A percentile compares a stretch with the other conserved stretches of the same genome.
These are phyloP conservation scores for Debaryomyces nepalensis DNA, from an alignment of 1,139 yeast genomes.

Conservation along the genomic window DNA sequence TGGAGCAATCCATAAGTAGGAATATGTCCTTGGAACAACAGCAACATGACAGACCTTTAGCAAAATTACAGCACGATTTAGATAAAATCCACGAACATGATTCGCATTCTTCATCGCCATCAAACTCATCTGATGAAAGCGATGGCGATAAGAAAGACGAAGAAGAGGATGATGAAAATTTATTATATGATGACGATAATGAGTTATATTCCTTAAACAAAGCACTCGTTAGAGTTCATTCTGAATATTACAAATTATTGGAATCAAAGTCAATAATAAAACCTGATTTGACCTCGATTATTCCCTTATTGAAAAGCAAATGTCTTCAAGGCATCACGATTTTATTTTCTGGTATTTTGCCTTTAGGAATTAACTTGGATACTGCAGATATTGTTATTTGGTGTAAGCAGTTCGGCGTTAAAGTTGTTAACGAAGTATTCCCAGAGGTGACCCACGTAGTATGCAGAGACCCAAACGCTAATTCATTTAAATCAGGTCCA, in stretches of 20 bases:
- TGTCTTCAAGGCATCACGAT: constrained; percentile 74
- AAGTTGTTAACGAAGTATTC: constrained; percentile 72
- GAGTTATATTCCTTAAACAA: constrained; percentile 70
- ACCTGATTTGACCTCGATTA: constrained; percentile 68
- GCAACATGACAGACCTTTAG: constrained; percentile 78
- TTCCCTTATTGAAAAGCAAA: constrained; percentile 70
- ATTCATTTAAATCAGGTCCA: constrained; percentile 35
- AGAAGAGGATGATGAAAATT: constrained; percentile 54
- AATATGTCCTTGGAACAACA: constrained; percentile 65
- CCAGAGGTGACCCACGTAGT: constrained; percentile 87
- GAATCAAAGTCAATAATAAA: constrained; percentile 28
- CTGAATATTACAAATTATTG: constrained; percentile 61
- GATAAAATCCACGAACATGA: constrained; percentile 53
- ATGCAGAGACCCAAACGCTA: constrained; percentile 71
- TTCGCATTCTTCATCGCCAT: constrained; percentile 20
- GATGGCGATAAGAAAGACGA: constrained; percentile 29
- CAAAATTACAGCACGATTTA: constrained; percentile 76
- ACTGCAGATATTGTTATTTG: constrained; percentile 86
- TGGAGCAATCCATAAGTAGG: constrained; percentile 60
- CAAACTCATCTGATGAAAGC: constrained; percentile 19
- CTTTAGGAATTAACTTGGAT: constrained; percentile 72
- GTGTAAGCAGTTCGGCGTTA: constrained; percentile 92
- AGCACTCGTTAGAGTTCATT: constrained; percentile 67
- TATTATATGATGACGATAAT: constrained; percentile 78
- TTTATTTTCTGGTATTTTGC: constrained; percentile 85